phyloP scores from a whole-genome alignment of 345 rosid species.

The Reutealis trisperma region DNA sequence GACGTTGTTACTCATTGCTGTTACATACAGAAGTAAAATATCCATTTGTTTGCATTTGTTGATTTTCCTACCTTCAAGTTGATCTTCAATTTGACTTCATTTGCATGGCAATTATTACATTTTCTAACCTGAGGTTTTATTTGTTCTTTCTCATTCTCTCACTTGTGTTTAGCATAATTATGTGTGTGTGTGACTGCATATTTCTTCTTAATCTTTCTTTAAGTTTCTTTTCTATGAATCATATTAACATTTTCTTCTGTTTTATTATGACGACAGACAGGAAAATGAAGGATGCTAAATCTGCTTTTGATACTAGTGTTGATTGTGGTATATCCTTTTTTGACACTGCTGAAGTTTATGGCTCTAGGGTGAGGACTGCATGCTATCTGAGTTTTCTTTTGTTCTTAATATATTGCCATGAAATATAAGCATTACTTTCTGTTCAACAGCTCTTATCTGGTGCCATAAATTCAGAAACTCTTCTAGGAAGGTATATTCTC shows the following conservation, averaged over 20 bases:
- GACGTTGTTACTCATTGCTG: background rate
- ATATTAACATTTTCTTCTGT: slow-evolving; percentile 5
- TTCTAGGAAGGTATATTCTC: slow-evolving; percentile 72
- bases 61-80: background rate
- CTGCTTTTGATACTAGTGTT: slow-evolving; percentile 72
- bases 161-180: no score
- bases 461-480: slow-evolving; percentile 79
- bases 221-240: background rate
- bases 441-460: slow-evolving; percentile 58
- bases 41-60: background rate
- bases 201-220: background rate
- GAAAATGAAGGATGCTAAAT: slow-evolving; percentile 80
- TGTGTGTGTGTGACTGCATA: background rate
- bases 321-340: slow-evolving; percentile 77
- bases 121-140: background rate
- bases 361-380: slow-evolving; percentile 57
- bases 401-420: background rate
- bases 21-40: background rate
- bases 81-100: background rate
- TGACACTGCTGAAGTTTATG: slow-evolving; percentile 96
- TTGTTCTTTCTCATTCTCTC: background rate
- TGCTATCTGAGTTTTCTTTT: background rate
- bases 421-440: slow-evolving; percentile 2
- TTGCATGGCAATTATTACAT: background rate
- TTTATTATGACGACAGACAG: slow-evolving; percentile 47